Base-by-base conservation (phyloP, 768 basidiomycete genomes). In the Lyophyllum decastes region DNA sequence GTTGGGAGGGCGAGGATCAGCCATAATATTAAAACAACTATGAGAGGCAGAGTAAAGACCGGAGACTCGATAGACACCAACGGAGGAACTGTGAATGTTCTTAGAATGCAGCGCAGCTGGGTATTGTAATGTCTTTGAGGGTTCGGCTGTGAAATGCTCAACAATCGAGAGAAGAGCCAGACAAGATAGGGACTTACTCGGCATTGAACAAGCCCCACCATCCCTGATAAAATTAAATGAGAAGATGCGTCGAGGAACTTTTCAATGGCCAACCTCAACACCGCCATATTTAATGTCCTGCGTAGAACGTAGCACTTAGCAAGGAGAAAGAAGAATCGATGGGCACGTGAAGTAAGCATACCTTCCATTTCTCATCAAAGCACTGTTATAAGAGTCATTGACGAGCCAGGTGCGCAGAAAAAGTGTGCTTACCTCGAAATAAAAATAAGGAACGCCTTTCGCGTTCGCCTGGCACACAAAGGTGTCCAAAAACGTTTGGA, bases 381-480 rank as follows among this genome's bases (percentile, higher is more conserved):
- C 78, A 86, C 82, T 91, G 70, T 17, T 19, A n/a, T 3, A 22
- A 24, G 35, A 45, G n/a, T 54, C 21, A 54, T 1, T 24, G 9
- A 16, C 4, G 21, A 26, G 7, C 0, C 41, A 45, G 33, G 14
- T 24, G 30, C 27, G 21, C n/a, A 45, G 27, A 46, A 45, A 44
- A 12, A 9, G 14, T 6, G 17, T 34, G 72, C 76, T 44, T 46
- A 84, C 84, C 81, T 90, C 91, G 53, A 93, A 93, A 77, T 83
- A 95, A 81, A 94, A 96, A 75, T 96, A 96, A 11, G 84, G 78
- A 11, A 92, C 88, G 19, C 80, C 81, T 56, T 91, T 88, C 21
- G 67, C 49, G 70, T 94, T 97, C 1, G 95, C 91, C 67, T 86
- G 80, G 67, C 96, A 99, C n/a, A 95, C 87, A 63, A 93, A 99